These are phyloP conservation scores for Penicillium freii DNA, from an alignment of 2,329 filamentous ascomycete genomes.

Conservation along the genomic window DNA sequence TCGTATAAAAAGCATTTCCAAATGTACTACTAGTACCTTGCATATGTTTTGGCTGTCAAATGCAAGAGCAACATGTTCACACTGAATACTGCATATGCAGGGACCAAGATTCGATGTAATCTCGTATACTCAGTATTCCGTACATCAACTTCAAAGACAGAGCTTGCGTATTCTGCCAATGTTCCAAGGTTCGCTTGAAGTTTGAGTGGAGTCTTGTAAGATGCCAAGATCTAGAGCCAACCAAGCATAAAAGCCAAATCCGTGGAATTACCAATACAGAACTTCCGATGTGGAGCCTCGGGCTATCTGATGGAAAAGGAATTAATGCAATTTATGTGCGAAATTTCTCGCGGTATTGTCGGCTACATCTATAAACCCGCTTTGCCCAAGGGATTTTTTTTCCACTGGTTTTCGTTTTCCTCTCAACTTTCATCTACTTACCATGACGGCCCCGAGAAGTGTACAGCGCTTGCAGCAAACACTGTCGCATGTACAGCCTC, in stretches of 20 bases:
- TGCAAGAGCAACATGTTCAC: background rate
- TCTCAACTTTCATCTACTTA: constrained; percentile 1
- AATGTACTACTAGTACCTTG: background rate
- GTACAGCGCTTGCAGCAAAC: constrained; percentile 34
- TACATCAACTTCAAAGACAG: background rate
- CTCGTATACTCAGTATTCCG: no score
- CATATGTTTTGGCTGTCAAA: background rate
- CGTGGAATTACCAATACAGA: constrained; percentile 4
- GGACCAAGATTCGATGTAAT: background rate
- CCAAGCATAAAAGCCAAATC: constrained; percentile 7
- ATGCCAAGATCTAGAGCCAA: constrained; percentile 1
- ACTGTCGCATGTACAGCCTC: constrained; percentile 29
- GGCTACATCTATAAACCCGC: constrained; percentile 14
- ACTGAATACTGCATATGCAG: background rate
- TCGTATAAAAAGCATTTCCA: background rate
- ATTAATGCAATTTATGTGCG: background rate
- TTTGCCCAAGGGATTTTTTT: background rate
- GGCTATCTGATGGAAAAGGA: constrained; percentile 15
- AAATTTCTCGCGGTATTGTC: constrained; percentile 11
- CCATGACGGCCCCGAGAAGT: constrained; percentile 25
- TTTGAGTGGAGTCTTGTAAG: background rate
- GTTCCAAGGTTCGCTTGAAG: constrained; percentile 8
- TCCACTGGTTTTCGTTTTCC: background rate
- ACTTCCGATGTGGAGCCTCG: constrained; percentile 4
- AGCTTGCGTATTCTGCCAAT: constrained; percentile 3